These are phyloP conservation scores for Aethionema arabicum DNA, from an alignment of 345 rosid genomes.

Conservation along the genomic window DNA sequence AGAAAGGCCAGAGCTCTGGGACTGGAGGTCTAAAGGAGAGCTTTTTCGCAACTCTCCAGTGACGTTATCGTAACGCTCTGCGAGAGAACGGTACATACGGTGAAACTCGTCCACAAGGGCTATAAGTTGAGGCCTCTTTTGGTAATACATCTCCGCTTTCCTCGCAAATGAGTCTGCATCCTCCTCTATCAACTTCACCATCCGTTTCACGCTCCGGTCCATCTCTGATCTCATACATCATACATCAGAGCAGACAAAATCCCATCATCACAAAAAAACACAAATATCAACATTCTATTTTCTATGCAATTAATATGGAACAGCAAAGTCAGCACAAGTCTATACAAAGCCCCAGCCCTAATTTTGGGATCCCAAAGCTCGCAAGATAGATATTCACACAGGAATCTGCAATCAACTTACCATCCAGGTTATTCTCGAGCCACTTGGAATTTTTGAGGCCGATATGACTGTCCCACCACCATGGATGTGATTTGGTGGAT, in stretches of 20 bases:
- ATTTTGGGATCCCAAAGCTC: constrained; percentile 11
- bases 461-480: constrained; percentile 48
- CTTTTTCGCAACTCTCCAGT: constrained; percentile 67
- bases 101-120: constrained; percentile 44
- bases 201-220: constrained; percentile 43
- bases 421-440: constrained; percentile 53
- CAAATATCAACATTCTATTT: constrained; percentile 4
- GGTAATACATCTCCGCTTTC: constrained; percentile 54
- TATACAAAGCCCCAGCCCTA: constrained; percentile 8
- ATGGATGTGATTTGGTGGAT: constrained; percentile 53
- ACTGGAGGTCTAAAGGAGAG: constrained; percentile 57
- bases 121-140: constrained; percentile 48
- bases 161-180: constrained; percentile 52
- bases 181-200: constrained; percentile 43
- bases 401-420: constrained; percentile 31
- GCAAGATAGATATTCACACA: not conserved
- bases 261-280: constrained; percentile 13
- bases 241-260: no score
- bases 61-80: constrained; percentile 45
- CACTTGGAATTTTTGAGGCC: constrained; percentile 43
- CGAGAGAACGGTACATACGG: constrained; percentile 44
- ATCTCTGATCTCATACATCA: constrained; percentile 36
- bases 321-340: not conserved
- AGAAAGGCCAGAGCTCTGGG: constrained; percentile 57
- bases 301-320: constrained; percentile 8